Conservation (phyloP, 108 stramenopile genomes). For the Craspedostauros australis region DNA sequence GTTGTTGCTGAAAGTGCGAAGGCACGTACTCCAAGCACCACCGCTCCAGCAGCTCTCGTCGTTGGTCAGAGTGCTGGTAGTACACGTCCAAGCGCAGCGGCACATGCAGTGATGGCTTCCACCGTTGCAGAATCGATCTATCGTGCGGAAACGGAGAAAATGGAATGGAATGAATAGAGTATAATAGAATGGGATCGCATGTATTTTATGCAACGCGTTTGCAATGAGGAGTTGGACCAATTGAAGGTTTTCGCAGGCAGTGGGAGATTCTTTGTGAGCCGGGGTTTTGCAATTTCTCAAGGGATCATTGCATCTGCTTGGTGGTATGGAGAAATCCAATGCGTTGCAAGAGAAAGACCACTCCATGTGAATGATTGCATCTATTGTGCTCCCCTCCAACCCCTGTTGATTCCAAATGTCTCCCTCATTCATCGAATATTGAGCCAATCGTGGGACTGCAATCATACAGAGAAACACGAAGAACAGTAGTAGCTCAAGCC, state of each 20-base stretch:
- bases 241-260: no score
- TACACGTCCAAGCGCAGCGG: slow-evolving; percentile 84
- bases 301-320: no score
- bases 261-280: no score
- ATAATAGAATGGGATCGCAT: background rate
- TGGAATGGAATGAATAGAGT: background rate
- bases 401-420: no score
- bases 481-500: background rate
- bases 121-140: slow-evolving; percentile 42
- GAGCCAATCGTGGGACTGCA: no score
- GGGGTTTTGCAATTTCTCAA: no score
- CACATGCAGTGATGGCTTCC: slow-evolving; percentile 51
- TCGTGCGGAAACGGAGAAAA: background rate
- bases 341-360: no score
- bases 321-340: no score
- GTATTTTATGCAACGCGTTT: no score
- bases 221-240: background rate
- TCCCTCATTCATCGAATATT: no score
- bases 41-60: slow-evolving; percentile 68
- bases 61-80: slow-evolving; percentile 47
- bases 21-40: slow-evolving; percentile 75
- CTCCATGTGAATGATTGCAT: no score
- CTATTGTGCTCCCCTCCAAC: no score
- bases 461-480: background rate
- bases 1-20: background rate